Evolutionary conservation across 352 stramenopile genomes (phyloP).

Genomic region (Discostella stelligera): DNA sequence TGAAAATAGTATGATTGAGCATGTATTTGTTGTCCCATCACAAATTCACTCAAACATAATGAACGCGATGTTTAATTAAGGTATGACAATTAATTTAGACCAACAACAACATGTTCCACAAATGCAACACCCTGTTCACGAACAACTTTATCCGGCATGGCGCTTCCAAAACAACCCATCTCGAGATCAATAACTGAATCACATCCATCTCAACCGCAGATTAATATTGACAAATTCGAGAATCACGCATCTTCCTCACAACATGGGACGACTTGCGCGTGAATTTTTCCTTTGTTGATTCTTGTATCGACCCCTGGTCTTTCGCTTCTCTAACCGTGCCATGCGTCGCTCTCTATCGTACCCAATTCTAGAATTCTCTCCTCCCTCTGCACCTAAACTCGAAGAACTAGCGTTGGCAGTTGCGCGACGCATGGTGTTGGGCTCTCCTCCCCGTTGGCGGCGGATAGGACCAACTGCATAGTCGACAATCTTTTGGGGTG

Average conservation of each 20-base stretch:
- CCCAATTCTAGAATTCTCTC: slow-evolving; percentile 14
- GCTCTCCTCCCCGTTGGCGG: slow-evolving; percentile 37
- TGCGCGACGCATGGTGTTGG: slow-evolving; percentile 57
- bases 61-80: neutral
- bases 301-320: slow-evolving; percentile 48
- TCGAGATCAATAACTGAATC: neutral
- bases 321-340: slow-evolving; percentile 43
- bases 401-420: slow-evolving; percentile 14
- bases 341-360: slow-evolving; percentile 33
- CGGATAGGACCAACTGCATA: slow-evolving; percentile 68
- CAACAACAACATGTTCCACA: neutral
- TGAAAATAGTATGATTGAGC: neutral
- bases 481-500: slow-evolving; percentile 70
- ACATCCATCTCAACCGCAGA: neutral
- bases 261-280: slow-evolving; percentile 15
- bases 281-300: slow-evolving; percentile 62
- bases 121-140: neutral
- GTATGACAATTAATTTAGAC: neutral
- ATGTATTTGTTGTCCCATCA: neutral
- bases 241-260: neutral
- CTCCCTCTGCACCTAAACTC: slow-evolving; percentile 10
- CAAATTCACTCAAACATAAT: neutral
- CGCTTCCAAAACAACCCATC: neutral
- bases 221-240: no score
- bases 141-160: neutral